A percentile compares a stretch with the other conserved stretches of the same genome.
phyloP scores from a whole-genome alignment of 192 early-diverging fungal species.

The Allomyces arbusculus region DNA sequence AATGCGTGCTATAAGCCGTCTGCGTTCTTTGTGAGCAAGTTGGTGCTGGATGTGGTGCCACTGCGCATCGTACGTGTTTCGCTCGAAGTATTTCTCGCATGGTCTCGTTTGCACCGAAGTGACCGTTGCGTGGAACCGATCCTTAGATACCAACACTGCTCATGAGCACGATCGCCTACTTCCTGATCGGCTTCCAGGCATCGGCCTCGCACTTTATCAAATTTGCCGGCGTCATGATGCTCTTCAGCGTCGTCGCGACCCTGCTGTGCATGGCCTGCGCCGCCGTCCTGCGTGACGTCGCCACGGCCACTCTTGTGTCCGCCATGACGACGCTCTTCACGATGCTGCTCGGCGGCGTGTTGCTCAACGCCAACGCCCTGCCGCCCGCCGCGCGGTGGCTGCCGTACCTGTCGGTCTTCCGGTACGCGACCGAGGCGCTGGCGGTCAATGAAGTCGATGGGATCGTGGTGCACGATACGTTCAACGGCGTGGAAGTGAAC shows the following conservation, averaged over 20 bases:
- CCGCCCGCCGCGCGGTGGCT: constrained; percentile 38
- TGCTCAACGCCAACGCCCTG: constrained; percentile 38
- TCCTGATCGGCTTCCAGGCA: constrained; percentile 41
- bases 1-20: constrained; percentile 25
- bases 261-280: constrained; percentile 37
- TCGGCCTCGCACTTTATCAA: constrained; percentile 24
- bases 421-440: constrained; percentile 52
- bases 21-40: constrained; percentile 29
- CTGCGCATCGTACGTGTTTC: constrained; percentile 28
- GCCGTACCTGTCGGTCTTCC: constrained; percentile 49
- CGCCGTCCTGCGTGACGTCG: constrained; percentile 27
- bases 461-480: constrained; percentile 8
- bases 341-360: constrained; percentile 56
- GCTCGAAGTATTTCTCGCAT: too few relatives aligned
- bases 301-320: constrained; percentile 36
- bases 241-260: constrained; percentile 42
- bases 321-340: constrained; percentile 48
- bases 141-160: constrained; percentile 18
- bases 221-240: constrained; percentile 35
- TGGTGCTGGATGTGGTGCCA: constrained; percentile 50
- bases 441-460: constrained; percentile 33
- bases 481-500: constrained; percentile 13
- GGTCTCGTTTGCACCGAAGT: too few relatives aligned
- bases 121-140: too few relatives aligned
- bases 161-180: constrained; percentile 44